A percentile compares a stretch with the other conserved stretches of the same genome.
Evolutionary conservation across 2,329 filamentous ascomycete species (phyloP).

Genomic region (Nemania diffusa): DNA sequence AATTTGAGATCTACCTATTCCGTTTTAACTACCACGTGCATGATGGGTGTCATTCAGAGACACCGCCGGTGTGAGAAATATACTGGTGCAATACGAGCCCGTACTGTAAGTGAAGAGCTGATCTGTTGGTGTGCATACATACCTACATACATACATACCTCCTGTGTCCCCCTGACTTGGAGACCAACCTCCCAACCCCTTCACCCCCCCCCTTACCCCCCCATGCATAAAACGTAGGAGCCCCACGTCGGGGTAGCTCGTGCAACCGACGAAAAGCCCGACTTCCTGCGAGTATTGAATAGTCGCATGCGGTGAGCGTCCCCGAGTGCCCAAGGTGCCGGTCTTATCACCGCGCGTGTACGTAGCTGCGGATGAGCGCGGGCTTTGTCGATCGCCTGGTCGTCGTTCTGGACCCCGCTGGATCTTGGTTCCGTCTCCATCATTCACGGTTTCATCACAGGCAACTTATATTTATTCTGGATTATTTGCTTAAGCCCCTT

Average conservation of each 20-base stretch:
- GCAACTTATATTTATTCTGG: background rate
- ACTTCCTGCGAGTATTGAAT: constrained; percentile 15
- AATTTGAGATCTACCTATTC: constrained; percentile 37
- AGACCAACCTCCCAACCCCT: background rate
- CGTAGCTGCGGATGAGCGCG: constrained; percentile 26
- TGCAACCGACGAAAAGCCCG: constrained; percentile 14
- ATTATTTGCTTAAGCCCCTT: background rate
- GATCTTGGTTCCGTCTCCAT: constrained; percentile 28
- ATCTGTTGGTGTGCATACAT: background rate
- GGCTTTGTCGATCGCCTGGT: constrained; percentile 25
- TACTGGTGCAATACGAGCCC: constrained; percentile 20
- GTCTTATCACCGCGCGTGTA: constrained; percentile 27
- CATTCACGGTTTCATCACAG: background rate
- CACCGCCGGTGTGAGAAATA: background rate
- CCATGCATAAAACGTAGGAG: constrained; percentile 14
- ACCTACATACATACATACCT: too few species aligned
- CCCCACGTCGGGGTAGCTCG: constrained; percentile 18
- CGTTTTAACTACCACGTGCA: constrained; percentile 44
- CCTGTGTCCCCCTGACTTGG: too few species aligned
- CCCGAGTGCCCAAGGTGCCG: background rate
- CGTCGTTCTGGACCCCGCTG: constrained; percentile 27
- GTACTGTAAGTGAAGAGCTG: background rate
- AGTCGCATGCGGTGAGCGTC: constrained; percentile 30
- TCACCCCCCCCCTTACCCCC: background rate
- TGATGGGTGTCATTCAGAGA: constrained; percentile 30